These are phyloP conservation scores for Penicillium fuscoglaucum DNA, from an alignment of 2,329 filamentous ascomycete species.

Conservation along the genomic window DNA sequence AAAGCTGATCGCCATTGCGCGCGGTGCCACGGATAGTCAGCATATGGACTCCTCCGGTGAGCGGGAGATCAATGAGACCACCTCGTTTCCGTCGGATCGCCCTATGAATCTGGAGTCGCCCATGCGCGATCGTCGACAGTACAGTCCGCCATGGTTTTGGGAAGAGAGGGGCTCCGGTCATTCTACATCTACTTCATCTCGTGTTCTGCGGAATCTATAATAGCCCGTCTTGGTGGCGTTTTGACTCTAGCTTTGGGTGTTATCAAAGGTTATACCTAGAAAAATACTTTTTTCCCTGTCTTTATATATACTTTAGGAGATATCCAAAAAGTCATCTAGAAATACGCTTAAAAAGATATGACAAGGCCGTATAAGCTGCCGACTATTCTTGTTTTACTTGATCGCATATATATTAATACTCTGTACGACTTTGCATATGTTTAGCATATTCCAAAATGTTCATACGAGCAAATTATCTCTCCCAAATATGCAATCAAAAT, in stretches of 20 bases:
- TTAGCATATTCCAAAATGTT: not conserved
- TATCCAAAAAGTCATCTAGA: too few relatives aligned
- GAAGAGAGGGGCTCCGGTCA: not conserved
- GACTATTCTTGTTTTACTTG: too few relatives aligned
- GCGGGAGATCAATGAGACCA: slow-evolving; percentile 15
- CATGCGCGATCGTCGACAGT: slow-evolving; percentile 3
- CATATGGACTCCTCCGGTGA: slow-evolving; percentile 18
- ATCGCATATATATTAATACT: too few relatives aligned
- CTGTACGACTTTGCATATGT: not conserved
- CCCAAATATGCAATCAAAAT: not conserved
- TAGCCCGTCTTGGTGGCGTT: not conserved
- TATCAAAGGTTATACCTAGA: too few relatives aligned
- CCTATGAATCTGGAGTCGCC: not conserved
- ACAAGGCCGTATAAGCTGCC: too few relatives aligned
- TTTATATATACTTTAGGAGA: too few relatives aligned
- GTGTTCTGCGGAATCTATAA: not conserved
- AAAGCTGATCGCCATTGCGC: slow-evolving; percentile 38
- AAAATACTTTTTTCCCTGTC: too few relatives aligned
- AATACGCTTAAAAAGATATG: too few relatives aligned
- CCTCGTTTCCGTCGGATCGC: slow-evolving; percentile 11
- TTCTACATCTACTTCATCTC: not conserved
- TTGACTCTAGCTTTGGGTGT: too few relatives aligned
- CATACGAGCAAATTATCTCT: not conserved
- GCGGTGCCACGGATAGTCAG: slow-evolving; percentile 8
- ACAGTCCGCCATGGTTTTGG: slow-evolving; percentile 18